Evolutionary conservation across 805 yeast genomes (phyloP).

Genomic region (Millerozyma acaciae): DNA sequence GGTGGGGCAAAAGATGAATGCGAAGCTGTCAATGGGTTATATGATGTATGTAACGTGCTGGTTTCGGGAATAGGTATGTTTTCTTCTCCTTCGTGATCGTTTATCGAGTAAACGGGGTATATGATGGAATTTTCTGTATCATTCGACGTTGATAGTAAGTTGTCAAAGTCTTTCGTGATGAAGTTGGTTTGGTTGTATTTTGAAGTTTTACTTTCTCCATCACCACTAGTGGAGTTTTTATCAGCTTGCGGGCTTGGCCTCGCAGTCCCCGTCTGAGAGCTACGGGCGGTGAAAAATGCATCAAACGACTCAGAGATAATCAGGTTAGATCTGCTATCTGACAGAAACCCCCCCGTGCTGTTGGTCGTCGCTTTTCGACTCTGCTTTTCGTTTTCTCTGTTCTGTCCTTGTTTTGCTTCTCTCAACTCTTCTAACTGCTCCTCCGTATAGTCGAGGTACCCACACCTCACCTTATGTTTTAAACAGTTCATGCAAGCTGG

Average conservation of each 20-base stretch:
- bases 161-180: conserved; percentile 29
- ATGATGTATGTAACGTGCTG: background rate
- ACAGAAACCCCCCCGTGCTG: background rate
- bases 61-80: background rate
- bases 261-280: background rate
- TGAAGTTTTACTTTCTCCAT: conserved; percentile 13
- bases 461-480: conserved; percentile 38
- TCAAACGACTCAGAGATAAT: background rate
- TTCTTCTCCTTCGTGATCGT: conserved; percentile 1
- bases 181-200: conserved; percentile 12
- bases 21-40: background rate
- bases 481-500: conserved; percentile 39
- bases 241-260: too few relatives aligned
- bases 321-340: too few relatives aligned
- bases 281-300: background rate
- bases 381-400: background rate
- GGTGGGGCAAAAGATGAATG: conserved; percentile 2
- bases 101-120: conserved; percentile 34
- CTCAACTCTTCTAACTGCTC: conserved; percentile 28
- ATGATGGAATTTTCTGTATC: conserved; percentile 28
- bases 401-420: conserved; percentile 1
- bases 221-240: conserved; percentile 1
- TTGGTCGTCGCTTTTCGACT: background rate
- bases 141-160: conserved; percentile 20
- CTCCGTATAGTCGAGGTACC: conserved; percentile 31